Base-by-base conservation (phyloP, 805 yeast genomes). In the Candida peoriensis region DNA sequence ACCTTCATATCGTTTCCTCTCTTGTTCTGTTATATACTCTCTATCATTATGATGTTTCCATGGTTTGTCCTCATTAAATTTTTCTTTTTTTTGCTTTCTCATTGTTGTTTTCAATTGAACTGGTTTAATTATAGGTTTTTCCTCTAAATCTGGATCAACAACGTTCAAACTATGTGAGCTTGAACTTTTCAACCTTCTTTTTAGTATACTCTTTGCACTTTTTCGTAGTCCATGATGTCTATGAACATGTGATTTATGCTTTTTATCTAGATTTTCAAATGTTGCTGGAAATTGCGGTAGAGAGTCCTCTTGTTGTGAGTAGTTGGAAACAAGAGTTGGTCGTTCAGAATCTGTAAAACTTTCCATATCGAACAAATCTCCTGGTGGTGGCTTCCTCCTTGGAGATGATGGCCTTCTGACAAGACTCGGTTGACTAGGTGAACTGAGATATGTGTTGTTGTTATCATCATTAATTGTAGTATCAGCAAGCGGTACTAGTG, bases 1-100 rank as follows among this genome's bases (percentile, higher is more conserved):
- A 18, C 95, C 94, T 57, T 89, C 97, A 57, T 90, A 93, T 24
- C 97, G 61, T 54, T 88, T 88, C 39, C 85, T 70, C 55, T 93
- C 97, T 28, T 65, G 70, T 29, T 74, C 78, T 1, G 73, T 66
- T n/a, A 68, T 61, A 26, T 63, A 55, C 44, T 65, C 54, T 6
- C 78, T 65, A 40, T 76, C 83, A 20, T 65, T 66, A 58, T 87
- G 97, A 49, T 81, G 78, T 49, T 89, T 88, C 96, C 97, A 88
- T 0, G 97, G 97, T 57, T 88, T 87, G 40, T 83, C 85, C 50
- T 82, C 95, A 53, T 89, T 81, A 57, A 89, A 88, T 19, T 58
- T 57, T 13, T 64, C 63, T 37, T 35, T 33, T 41, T 44, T 48
- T 33, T 50, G 52, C 28, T 49, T 54, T 22, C 57, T 34, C 43